Conservation (phyloP, 2,329 filamentous ascomycete species). For the Hymenoscyphus occultus region DNA sequence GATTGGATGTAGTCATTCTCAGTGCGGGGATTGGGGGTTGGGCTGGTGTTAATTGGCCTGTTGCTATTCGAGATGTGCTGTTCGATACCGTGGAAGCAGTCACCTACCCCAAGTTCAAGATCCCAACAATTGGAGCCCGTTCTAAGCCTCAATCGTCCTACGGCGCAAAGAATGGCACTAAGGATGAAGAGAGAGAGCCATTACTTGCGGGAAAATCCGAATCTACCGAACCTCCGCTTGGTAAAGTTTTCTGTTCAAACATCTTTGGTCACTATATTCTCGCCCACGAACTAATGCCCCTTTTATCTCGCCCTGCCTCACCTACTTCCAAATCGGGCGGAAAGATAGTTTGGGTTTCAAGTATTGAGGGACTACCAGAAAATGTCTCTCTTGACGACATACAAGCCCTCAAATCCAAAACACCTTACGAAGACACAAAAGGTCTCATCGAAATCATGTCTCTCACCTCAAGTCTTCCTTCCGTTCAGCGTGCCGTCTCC, state of each 20-base stretch:
- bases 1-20: conserved; percentile 75
- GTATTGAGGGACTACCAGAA: conserved; percentile 62
- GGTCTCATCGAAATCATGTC: conserved; percentile 79
- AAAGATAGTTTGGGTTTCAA: conserved; percentile 79
- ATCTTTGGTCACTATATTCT: conserved; percentile 95
- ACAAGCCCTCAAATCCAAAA: conserved; percentile 61
- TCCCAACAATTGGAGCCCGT: conserved; percentile 52
- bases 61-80: conserved; percentile 50
- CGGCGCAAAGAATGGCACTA: background rate
- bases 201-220: conserved; percentile 22
- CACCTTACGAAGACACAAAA: conserved; percentile 83
- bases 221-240: conserved; percentile 58
- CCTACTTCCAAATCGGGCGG: conserved; percentile 27
- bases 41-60: conserved; percentile 70
- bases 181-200: conserved; percentile 31
- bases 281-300: conserved; percentile 71
- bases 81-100: conserved; percentile 64
- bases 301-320: conserved; percentile 49
- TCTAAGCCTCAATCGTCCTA: conserved; percentile 50
- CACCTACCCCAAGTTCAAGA: conserved; percentile 78
- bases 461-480: conserved; percentile 68
- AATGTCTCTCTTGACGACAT: conserved; percentile 65
- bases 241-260: conserved; percentile 85
- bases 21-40: conserved; percentile 91
- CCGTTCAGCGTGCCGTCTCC: conserved; percentile 54